Conservation (phyloP, 306 rosid species). For the Vicia villosa region DNA sequence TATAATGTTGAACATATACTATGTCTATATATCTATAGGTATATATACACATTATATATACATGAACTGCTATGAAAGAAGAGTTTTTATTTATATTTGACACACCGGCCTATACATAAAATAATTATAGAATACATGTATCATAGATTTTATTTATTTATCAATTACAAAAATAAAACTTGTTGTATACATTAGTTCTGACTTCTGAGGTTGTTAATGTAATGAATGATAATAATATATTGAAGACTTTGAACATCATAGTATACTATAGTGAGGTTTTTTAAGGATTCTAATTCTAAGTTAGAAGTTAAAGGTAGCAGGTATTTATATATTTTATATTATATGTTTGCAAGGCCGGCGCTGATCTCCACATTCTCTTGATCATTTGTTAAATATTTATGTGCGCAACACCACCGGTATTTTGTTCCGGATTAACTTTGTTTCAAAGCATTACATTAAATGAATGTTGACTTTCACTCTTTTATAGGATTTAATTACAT, state of each 20-base stretch:
- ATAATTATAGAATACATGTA: constrained; percentile 5
- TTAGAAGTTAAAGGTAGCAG: constrained; percentile 3
- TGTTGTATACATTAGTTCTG: constrained; percentile 37
- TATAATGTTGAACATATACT: neutral
- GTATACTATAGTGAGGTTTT: neutral
- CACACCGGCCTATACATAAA: constrained; percentile 38
- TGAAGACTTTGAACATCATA: neutral
- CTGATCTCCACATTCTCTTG: constrained; percentile 56
- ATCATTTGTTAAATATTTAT: neutral
- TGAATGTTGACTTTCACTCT: constrained; percentile 1
- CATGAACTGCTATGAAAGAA: neutral
- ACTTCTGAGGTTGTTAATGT: constrained; percentile 41
- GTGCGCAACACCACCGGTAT: constrained; percentile 16
- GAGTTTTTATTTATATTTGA: constrained; percentile 23
- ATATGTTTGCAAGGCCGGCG: constrained; percentile 57
- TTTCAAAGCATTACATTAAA: neutral
- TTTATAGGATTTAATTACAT: neutral
- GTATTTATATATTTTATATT: constrained; percentile 16
- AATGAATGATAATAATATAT: neutral
- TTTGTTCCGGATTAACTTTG: neutral
- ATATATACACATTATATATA: neutral
- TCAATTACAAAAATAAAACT: constrained; percentile 1
- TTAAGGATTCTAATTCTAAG: neutral
- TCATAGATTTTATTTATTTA: constrained; percentile 37
- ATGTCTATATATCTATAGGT: neutral